Percentiles rank a stretch among this genome's conserved stretches.
phyloP scores from a whole-genome alignment of 306 rosid genomes.

The Leucaena leucocephala region DNA sequence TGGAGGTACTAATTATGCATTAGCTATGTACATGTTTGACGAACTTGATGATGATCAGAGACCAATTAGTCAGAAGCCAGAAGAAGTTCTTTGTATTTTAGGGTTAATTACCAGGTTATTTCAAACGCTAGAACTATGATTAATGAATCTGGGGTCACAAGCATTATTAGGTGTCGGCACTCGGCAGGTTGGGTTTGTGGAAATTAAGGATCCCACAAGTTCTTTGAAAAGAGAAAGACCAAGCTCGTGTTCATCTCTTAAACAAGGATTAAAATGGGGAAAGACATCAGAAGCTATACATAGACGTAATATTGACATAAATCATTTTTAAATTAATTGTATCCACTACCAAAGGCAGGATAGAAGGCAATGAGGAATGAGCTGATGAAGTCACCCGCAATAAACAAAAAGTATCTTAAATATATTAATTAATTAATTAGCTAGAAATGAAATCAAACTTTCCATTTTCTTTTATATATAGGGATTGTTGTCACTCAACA shows the following conservation, averaged over 20 bases:
- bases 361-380: not conserved
- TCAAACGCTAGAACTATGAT: too few relatives aligned
- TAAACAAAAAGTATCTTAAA: not conserved
- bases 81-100: too few relatives aligned
- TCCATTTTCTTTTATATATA: not conserved
- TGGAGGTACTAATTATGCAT: not conserved
- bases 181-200: not conserved
- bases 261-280: not conserved
- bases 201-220: not conserved
- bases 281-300: not conserved
- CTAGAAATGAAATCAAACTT: slow-evolving; percentile 12
- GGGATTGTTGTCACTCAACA: not conserved
- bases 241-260: not conserved
- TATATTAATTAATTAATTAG: slow-evolving; percentile 1
- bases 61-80: not conserved
- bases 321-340: not conserved
- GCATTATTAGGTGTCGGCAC: not conserved
- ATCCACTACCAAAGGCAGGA: not conserved
- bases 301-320: not conserved
- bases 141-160: too few relatives aligned
- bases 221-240: not conserved
- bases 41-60: slow-evolving; percentile 6
- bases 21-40: not conserved
- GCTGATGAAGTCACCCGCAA: not conserved
- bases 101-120: too few relatives aligned